Base-by-base conservation (phyloP, 2,329 filamentous ascomycete genomes). In the Purpureocillium takamizusanense region DNA sequence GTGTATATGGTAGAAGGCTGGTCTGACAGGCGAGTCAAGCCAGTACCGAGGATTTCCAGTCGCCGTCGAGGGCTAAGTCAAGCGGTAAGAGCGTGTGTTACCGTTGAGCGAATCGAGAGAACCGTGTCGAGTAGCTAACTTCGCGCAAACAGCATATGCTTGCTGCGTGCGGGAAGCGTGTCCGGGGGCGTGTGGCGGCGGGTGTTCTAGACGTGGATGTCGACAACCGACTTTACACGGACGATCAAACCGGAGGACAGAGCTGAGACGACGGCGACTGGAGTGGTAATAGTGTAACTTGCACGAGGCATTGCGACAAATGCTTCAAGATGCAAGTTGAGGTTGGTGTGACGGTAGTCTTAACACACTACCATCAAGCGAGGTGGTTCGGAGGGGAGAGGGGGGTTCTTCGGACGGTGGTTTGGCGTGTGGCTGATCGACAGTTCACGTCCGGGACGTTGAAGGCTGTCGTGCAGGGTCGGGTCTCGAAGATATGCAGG, bases 211-310 rank as follows among this genome's bases (percentile, higher is more conserved):
- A 66, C 59, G 53, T 57, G 43, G 40, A 55, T 56, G 55, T 53
- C 53, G 60, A 46, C 43, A 46, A 60, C 62, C 59, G 61, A 63
- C 57, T 66, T 67, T 70, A 68, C 67, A 73, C 67, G 59, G 65
- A 67, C 59, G 67, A 74, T 67, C 57, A 66, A 60, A 74, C 73
- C 72, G 73, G 73, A 67, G 57, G 70, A 76, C 74, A 63, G 67
- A 64, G 67, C 71, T 62, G 66, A 71, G 73, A 74, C 65, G 72
- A 74, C 65, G 72, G 69, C 75, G 74, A 80, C 76, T 79, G 75
- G 70, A 66, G 63, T 65, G 50, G 57, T 60, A 56, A 57, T 50
- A 52, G 52, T 52, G 52, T 57, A 59, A 61, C 60, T 65, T 67
- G 63, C 69, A 76, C 76, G 56, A 72, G 66, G 68, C 76, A 81